phyloP scores from a whole-genome alignment of 1,139 yeast genomes.

The Taphrina confusa region DNA sequence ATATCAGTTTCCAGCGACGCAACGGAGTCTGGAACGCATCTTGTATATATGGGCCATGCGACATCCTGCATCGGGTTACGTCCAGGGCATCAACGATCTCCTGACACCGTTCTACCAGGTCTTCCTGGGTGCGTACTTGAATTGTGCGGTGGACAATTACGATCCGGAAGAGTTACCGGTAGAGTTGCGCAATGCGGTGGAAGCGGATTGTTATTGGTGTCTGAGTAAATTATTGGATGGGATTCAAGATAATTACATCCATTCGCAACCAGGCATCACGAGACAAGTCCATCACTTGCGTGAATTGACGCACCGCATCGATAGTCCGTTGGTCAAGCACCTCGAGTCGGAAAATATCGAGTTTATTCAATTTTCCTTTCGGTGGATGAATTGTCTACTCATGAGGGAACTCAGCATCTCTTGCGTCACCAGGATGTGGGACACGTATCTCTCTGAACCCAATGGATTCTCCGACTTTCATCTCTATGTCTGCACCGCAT shows the following conservation, averaged over 20 bases:
- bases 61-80: slow-evolving; percentile 98
- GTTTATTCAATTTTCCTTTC: slow-evolving; percentile 88
- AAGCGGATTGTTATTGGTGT: slow-evolving; percentile 98
- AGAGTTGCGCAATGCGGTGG: slow-evolving; percentile 61
- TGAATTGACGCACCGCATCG: slow-evolving; percentile 78
- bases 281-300: slow-evolving; percentile 82
- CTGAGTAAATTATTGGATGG: slow-evolving; percentile 84
- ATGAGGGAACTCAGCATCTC: slow-evolving; percentile 87
- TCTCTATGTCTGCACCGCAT: slow-evolving; percentile 98
- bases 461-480: slow-evolving; percentile 87
- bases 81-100: slow-evolving; percentile 96
- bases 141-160: slow-evolving; percentile 54
- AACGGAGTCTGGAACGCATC: slow-evolving; percentile 71
- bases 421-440: slow-evolving; percentile 94
- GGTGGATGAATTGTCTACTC: slow-evolving; percentile 98
- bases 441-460: slow-evolving; percentile 87
- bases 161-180: slow-evolving; percentile 67
- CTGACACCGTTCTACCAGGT: slow-evolving; percentile 93
- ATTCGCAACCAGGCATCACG: slow-evolving; percentile 95
- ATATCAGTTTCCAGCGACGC: slow-evolving; percentile 70
- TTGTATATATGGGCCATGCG: slow-evolving; percentile 93
- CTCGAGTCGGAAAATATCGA: slow-evolving; percentile 79
- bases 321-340: slow-evolving; percentile 69
- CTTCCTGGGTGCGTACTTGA: slow-evolving; percentile 67
- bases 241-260: slow-evolving; percentile 93